phyloP scores from a whole-genome alignment of 2,329 filamentous ascomycete species.

The Sclerotinia borealis region DNA sequence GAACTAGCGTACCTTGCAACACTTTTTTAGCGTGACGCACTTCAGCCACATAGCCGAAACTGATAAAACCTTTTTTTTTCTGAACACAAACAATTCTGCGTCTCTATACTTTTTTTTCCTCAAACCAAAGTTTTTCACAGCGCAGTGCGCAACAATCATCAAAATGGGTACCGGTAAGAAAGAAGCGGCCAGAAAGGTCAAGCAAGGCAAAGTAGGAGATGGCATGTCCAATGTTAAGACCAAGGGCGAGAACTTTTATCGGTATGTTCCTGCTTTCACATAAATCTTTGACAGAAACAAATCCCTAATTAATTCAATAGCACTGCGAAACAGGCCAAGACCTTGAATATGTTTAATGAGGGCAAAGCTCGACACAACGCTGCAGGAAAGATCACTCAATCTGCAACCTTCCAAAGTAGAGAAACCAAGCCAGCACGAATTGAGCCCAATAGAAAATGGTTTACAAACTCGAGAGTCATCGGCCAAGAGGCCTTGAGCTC shows the following conservation, averaged over 20 bases:
- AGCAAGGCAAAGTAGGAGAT: constrained; percentile 79
- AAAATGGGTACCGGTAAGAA: constrained; percentile 89
- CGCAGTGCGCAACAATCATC: constrained; percentile 21
- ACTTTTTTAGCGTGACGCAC: constrained; percentile 8
- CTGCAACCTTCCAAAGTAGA: constrained; percentile 75
- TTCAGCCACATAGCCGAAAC: constrained; percentile 22
- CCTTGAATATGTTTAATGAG: constrained; percentile 84
- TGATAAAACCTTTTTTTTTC: constrained; percentile 20
- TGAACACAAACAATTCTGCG: constrained; percentile 18
- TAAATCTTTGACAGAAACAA: neutral
- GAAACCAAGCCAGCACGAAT: constrained; percentile 79
- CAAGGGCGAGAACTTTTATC: constrained; percentile 99
- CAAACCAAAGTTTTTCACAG: constrained; percentile 13
- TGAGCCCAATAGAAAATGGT: constrained; percentile 97
- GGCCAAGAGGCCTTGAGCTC: constrained; percentile 80
- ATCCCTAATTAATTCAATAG: constrained; percentile 29
- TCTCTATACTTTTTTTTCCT: constrained; percentile 10
- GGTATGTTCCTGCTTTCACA: constrained; percentile 41
- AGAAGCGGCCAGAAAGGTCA: constrained; percentile 73
- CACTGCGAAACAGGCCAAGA: constrained; percentile 80
- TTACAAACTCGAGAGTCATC: constrained; percentile 85
- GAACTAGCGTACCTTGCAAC: constrained; percentile 17
- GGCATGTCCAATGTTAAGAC: constrained; percentile 85
- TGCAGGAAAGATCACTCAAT: constrained; percentile 75
- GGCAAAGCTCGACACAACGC: constrained; percentile 78